These are phyloP conservation scores for Microcera coccophila DNA, from an alignment of 2,329 filamentous ascomycete species.

Conservation along the genomic window DNA sequence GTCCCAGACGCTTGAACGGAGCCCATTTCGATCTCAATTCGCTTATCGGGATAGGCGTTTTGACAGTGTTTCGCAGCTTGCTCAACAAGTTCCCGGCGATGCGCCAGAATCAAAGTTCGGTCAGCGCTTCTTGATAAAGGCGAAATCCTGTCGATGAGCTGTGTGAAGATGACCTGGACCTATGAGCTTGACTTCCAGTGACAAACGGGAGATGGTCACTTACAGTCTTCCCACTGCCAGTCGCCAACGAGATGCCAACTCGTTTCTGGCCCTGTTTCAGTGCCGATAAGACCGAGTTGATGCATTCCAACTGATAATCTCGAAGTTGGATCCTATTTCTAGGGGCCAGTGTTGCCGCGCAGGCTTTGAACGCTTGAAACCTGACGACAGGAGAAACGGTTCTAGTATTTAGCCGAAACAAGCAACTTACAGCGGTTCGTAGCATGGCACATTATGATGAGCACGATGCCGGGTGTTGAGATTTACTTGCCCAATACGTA, in stretches of 20 bases:
- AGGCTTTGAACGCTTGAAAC: constrained; percentile 17
- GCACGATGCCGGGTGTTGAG: too few species aligned
- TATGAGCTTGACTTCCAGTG: constrained; percentile 10
- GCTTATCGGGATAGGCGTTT: constrained; percentile 73
- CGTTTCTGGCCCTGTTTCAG: constrained; percentile 69
- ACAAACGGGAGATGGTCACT: constrained; percentile 17
- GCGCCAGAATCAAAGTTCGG: constrained; percentile 86
- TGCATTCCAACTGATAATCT: constrained; percentile 88
- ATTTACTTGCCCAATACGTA: too few species aligned
- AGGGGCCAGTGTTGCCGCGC: constrained; percentile 19
- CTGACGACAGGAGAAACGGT: constrained; percentile 8
- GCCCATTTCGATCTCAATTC: constrained; percentile 90
- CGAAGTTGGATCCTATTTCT: constrained; percentile 60
- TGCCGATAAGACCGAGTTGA: constrained; percentile 71
- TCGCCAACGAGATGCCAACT: constrained; percentile 80
- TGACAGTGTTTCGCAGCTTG: constrained; percentile 86
- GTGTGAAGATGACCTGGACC: constrained; percentile 83
- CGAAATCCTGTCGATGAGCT: constrained; percentile 76
- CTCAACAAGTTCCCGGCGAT: constrained; percentile 88
- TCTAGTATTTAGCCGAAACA: constrained; percentile 19
- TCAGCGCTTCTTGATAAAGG: constrained; percentile 49
- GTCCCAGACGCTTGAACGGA: constrained; percentile 67
- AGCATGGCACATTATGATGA: constrained; percentile 37
- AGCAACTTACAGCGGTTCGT: constrained; percentile 27
- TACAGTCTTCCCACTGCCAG: constrained; percentile 85